Percentiles rank a stretch among this genome's conserved stretches.
Evolutionary conservation across 1,139 yeast species (phyloP).

Genomic region (Suhomyces terraborum): DNA sequence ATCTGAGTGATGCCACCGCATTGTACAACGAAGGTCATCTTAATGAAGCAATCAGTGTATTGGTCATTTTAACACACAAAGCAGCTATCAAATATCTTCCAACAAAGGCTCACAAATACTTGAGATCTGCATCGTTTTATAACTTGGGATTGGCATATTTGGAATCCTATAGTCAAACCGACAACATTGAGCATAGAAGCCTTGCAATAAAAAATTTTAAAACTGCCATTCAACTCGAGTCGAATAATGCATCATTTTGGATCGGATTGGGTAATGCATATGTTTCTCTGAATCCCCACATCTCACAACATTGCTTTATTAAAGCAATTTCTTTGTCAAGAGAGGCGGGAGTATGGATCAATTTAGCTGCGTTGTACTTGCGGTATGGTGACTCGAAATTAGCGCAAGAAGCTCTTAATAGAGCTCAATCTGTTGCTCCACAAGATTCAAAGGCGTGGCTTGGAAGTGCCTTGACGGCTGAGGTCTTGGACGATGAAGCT

Average conservation of each 20-base stretch:
- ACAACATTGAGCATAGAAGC: conserved; percentile 35
- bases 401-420: conserved; percentile 70
- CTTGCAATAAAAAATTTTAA: conserved; percentile 60
- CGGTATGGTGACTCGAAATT: conserved; percentile 67
- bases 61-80: conserved; percentile 32
- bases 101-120: conserved; percentile 44
- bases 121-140: conserved; percentile 62
- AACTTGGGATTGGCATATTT: conserved; percentile 72
- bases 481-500: conserved; percentile 54
- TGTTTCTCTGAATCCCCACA: conserved; percentile 60
- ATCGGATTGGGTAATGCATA: conserved; percentile 74
- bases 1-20: conserved; percentile 15
- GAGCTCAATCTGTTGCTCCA: conserved; percentile 84
- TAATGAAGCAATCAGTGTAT: conserved; percentile 24
- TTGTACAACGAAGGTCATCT: conserved; percentile 20
- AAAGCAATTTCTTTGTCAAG: conserved; percentile 72
- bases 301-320: conserved; percentile 91
- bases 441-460: conserved; percentile 79
- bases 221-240: conserved; percentile 69
- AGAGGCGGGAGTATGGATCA: conserved; percentile 75
- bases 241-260: conserved; percentile 76
- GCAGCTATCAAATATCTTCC: conserved; percentile 32
- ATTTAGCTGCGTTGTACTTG: conserved; percentile 76
- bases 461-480: conserved; percentile 75
- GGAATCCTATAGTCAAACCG: conserved; percentile 44